A percentile compares a stretch with the other conserved stretches of the same genome.
phyloP scores from a whole-genome alignment of 805 yeast species.

The Wickerhamomyces xylosicus region DNA sequence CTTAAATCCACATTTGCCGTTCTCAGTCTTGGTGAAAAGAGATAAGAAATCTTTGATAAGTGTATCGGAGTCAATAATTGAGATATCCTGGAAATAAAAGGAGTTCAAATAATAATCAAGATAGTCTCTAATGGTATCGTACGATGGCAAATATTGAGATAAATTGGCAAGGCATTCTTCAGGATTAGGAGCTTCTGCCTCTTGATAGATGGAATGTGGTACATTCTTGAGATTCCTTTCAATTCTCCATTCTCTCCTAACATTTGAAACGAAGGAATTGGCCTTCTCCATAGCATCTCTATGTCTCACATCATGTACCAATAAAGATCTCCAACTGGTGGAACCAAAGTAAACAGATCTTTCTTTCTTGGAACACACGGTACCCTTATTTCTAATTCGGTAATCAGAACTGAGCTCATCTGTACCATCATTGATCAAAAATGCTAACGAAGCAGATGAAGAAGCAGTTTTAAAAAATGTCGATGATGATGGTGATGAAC shows the following conservation, averaged over 20 bases:
- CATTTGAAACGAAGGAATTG: conserved; percentile 7
- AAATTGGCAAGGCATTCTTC: conserved; percentile 8
- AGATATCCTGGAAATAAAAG: conserved; percentile 9
- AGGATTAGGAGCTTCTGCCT: conserved; percentile 4
- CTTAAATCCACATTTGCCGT: conserved; percentile 3
- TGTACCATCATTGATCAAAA: neutral
- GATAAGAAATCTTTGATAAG: conserved; percentile 11
- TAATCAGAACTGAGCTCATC: neutral
- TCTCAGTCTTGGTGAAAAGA: conserved; percentile 5
- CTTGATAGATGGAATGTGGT: conserved; percentile 4
- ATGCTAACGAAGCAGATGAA: neutral
- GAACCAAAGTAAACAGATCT: conserved; percentile 13
- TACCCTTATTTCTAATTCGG: neutral
- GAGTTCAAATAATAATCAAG: conserved; percentile 9
- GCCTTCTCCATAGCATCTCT: conserved; percentile 8
- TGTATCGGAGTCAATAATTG: conserved; percentile 9
- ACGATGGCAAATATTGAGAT: conserved; percentile 12
- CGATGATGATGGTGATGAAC: neutral
- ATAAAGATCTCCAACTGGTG: conserved; percentile 13
- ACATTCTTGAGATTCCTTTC: conserved; percentile 7
- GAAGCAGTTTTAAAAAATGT: neutral
- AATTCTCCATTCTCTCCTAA: conserved; percentile 14
- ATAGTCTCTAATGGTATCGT: conserved; percentile 8
- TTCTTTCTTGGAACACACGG: conserved; percentile 2
- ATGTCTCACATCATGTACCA: conserved; percentile 2